phyloP scores from a whole-genome alignment of 495 filamentous ascomycete species.

The Cladorrhinum samala region DNA sequence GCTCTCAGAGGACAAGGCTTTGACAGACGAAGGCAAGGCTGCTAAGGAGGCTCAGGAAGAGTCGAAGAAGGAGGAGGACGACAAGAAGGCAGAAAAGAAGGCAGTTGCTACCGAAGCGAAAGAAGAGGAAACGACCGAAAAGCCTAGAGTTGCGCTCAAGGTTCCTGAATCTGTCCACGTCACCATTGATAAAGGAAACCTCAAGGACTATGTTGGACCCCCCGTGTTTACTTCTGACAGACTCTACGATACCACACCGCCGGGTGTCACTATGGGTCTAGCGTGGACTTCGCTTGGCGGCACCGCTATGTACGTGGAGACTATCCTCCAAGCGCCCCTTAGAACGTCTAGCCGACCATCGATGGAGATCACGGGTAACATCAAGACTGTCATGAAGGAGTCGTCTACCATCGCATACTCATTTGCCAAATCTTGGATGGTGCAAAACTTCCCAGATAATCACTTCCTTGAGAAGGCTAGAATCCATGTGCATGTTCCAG shows the following conservation, averaged over 20 bases:
- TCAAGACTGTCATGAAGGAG: constrained; percentile 98
- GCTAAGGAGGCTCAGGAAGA: constrained; percentile 54
- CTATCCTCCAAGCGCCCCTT: constrained; percentile 81
- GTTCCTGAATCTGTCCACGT: constrained; percentile 87
- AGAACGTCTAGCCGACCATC: constrained; percentile 64
- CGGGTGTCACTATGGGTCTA: constrained; percentile 98
- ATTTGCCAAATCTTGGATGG: constrained; percentile 86
- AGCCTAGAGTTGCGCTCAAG: constrained; percentile 69
- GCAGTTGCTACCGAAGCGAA: constrained; percentile 11
- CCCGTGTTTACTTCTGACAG: constrained; percentile 93
- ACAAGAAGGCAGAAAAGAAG: constrained; percentile 10
- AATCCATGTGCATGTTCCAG: constrained; percentile 93
- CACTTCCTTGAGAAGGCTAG: constrained; percentile 94
- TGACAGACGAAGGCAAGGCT: constrained; percentile 84
- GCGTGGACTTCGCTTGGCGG: constrained; percentile 99
- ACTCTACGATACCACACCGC: constrained; percentile 87
- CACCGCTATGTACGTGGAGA: constrained; percentile 93
- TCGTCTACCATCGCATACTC: constrained; percentile 91
- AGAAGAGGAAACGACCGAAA: constrained; percentile 47
- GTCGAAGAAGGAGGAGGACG: constrained; percentile 26
- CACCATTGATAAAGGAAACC: constrained; percentile 76
- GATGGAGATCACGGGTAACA: constrained; percentile 85
- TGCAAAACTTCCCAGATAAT: constrained; percentile 77
- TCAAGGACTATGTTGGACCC: constrained; percentile 97
- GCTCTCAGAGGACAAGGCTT: constrained; percentile 70